phyloP scores from a whole-genome alignment of 371 early-diverging fungal species.

The Caulochytrium protostelioides region DNA sequence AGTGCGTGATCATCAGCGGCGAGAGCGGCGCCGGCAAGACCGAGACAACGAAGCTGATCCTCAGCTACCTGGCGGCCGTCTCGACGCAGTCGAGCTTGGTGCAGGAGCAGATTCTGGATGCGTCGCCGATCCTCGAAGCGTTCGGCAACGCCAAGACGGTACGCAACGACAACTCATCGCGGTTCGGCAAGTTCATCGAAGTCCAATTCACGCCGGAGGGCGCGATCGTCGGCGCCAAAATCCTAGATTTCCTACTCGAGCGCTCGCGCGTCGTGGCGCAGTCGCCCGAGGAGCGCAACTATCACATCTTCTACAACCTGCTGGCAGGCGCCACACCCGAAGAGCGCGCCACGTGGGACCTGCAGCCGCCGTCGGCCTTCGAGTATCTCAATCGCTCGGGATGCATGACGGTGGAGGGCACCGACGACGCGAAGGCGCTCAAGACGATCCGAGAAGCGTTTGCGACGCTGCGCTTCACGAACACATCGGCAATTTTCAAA shows the following conservation, averaged over 20 bases:
- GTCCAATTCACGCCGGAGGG: conserved; percentile 20
- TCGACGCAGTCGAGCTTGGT: conserved; percentile 7
- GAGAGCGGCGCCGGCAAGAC: conserved; percentile 15
- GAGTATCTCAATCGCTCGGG: conserved; percentile 5
- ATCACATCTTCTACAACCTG: conserved; percentile 31
- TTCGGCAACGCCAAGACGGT: conserved; percentile 31
- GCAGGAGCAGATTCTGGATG: conserved; percentile 6
- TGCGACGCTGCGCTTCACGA: too few relatives aligned
- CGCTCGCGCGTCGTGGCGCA: conserved; percentile 14
- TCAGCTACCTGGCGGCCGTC: conserved; percentile 6
- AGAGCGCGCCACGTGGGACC: conserved; percentile 5
- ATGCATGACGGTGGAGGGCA: neutral
- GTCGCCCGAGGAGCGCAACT: conserved; percentile 16
- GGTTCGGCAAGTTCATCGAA: conserved; percentile 28
- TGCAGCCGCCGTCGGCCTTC: conserved; percentile 4
- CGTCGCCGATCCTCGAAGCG: conserved; percentile 17
- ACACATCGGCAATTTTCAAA: conserved; percentile 12
- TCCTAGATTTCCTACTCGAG: conserved; percentile 26
- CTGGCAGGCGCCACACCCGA: conserved; percentile 10
- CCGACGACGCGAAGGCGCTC: neutral
- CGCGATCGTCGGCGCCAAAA: conserved; percentile 15
- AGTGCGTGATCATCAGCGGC: conserved; percentile 18
- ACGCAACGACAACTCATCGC: conserved; percentile 20
- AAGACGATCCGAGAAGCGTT: neutral
- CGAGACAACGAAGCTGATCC: conserved; percentile 9